Percentiles rank a stretch among this genome's conserved stretches.
These are phyloP conservation scores for Botrytis galanthina DNA, from an alignment of 2,329 filamentous ascomycete genomes.

Conservation along the genomic window DNA sequence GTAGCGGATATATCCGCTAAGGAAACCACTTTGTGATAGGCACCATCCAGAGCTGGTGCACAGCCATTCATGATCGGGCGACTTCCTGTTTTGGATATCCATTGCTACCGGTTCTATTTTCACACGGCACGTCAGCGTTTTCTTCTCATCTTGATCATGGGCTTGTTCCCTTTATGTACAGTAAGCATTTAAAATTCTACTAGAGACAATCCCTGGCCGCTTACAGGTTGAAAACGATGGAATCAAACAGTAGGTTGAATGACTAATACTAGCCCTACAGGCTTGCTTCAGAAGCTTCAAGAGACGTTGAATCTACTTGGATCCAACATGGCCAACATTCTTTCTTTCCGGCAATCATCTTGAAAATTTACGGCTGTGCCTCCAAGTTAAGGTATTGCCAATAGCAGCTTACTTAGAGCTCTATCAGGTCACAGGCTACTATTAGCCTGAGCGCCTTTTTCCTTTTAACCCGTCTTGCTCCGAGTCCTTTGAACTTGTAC, in stretches of 20 bases:
- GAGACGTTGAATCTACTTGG: conserved; percentile 7
- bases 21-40: conserved; percentile 16
- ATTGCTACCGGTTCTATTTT: conserved; percentile 12
- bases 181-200: conserved; percentile 14
- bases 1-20: conserved; percentile 19
- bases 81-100: conserved; percentile 15
- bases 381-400: background rate
- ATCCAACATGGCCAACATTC: conserved; percentile 13
- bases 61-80: conserved; percentile 15
- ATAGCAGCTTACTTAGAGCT: conserved; percentile 7
- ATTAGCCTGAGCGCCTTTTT: conserved; percentile 21
- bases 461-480: conserved; percentile 5
- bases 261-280: conserved; percentile 17
- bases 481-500: background rate
- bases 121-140: conserved; percentile 16
- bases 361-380: conserved; percentile 6
- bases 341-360: conserved; percentile 9
- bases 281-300: background rate
- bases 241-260: conserved; percentile 4
- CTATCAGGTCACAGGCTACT: conserved; percentile 7
- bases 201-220: conserved; percentile 10
- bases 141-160: background rate
- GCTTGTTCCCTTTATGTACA: conserved; percentile 5
- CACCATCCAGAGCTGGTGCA: conserved; percentile 14
- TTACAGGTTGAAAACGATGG: conserved; percentile 18